Evolutionary conservation across 2,329 filamentous ascomycete genomes (phyloP), one percentile per base, ranked within the genome.

Genomic region (Setomelanomma holmii): DNA sequence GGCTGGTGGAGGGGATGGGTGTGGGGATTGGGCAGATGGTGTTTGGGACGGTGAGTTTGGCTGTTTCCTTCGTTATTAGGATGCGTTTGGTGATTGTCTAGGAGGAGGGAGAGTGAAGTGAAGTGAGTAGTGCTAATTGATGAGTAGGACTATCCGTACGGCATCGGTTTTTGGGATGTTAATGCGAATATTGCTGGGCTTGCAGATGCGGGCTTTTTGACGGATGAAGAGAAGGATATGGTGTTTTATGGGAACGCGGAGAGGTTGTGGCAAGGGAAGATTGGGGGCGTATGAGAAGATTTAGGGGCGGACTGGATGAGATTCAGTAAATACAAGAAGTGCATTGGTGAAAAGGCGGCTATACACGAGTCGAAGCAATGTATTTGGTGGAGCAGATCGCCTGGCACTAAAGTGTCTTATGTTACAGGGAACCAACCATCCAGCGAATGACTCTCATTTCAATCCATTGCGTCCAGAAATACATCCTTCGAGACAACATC

Each of bases 121-220:
- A 6, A 6, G 6, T 6, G 24, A 27, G 24, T 10, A 12, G 14
- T 17, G 38, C 48, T 51, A 19, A 54, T 22, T 8, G 14, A 19
- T 10, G 16, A 0, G 11, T 21, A 71, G 68, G 69, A 75, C 45
- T 74, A 72, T 51, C 70, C 72, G 19, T 74, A 74, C 49, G 72
- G 72, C 0, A 73, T 74, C n/a, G 67, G 71, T 3, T 73, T 73
- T 45, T 74, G 71, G 70, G 63, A 74, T 53, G 68, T 71, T 1
- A 53, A 67, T 56, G 67, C 55, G 5, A 74, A 74, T 38, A 73
- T 73, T 33, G 42, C 35, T 0, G 69, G 68, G 1, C 50, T 75
- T n/a, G 56, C 57, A 0, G 45, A 67, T 22, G 63, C 67, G 1
- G 51, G 61, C 0, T 64, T 66, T 36, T 45, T 74, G 1, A 51